Base-by-base conservation (phyloP, 495 filamentous ascomycete species). In the Diplogelasinospora grovesii region DNA sequence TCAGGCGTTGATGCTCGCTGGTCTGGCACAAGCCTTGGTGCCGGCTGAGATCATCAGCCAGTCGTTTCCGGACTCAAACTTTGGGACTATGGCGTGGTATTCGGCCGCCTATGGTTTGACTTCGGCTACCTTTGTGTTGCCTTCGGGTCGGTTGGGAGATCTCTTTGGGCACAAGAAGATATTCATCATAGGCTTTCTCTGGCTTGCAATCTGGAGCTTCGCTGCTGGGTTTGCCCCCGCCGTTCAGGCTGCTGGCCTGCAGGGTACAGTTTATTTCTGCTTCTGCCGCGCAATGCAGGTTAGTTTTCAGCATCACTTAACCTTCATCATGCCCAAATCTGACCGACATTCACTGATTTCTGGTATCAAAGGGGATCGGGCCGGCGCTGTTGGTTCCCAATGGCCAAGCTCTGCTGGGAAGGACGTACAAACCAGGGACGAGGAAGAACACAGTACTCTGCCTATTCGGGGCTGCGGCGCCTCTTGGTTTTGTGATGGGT, bases 101-200 rank as follows among this genome's bases (percentile, higher is more conserved):
- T 60, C 67, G 31, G 71, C 72, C 3, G 71, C 67, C 1, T 79
- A 77, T 53, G 65, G 68, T n/a, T 50, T 81, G 11, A 84, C 80
- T 0, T 72, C 77, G 5, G 81, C 82, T n/a, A 82, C 79, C 0
- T 84, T 85, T 47, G 81, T 86, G 33, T 65, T 86, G 8, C 68
- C 78, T 5, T 70, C 77, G 3, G 83, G 82, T 9, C 69, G 81
- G 4, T 63, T 83, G 3, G 82, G 83, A 0, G 82, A 86, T 41
- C 53, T 83, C 4, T 78, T 76, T 42, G 81, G 83, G 18, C 78
- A 83, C 53, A 77, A 78, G 40, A 62, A 61, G 6, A 61, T 87
- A 42, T 81, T 86, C 48, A 52, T 79, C n/a, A 53, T 75, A 22
- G 82, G 80, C 0, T 85, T 71, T 39, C 11, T 64, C 22, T 86